Evolutionary conservation across 2,329 filamentous ascomycete genomes (phyloP).

Genomic region (Trichoderma citrinoviride): DNA sequence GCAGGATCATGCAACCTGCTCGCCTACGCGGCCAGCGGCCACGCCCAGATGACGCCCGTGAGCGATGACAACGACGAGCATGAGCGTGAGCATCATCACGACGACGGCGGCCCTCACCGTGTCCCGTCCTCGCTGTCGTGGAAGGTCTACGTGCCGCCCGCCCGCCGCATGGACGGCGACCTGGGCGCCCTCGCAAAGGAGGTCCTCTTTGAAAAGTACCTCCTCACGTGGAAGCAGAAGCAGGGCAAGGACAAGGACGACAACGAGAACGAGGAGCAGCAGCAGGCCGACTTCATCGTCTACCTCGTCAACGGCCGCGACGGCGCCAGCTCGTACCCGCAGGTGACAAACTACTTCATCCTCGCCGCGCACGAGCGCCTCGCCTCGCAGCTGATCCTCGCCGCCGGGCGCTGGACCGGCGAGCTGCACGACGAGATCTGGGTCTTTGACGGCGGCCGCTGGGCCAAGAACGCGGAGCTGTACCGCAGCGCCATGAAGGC

Average conservation of each 20-base stretch:
- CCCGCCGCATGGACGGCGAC: conserved; percentile 41
- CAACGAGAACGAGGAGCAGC: too few relatives aligned
- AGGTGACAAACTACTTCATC: conserved; percentile 39
- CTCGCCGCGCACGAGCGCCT: conserved; percentile 34
- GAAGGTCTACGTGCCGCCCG: conserved; percentile 41
- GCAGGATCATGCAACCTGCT: conserved; percentile 39
- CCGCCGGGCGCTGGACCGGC: conserved; percentile 52
- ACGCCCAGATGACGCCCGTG: conserved; percentile 36
- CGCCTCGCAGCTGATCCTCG: conserved; percentile 52
- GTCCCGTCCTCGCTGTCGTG: conserved; percentile 38
- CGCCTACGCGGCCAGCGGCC: conserved; percentile 41
- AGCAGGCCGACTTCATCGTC: conserved; percentile 47
- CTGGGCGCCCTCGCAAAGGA: conserved; percentile 35
- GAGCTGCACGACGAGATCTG: conserved; percentile 63
- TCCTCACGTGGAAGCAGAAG: conserved; percentile 46
- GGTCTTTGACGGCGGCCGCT: conserved; percentile 61
- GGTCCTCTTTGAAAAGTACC: conserved; percentile 38
- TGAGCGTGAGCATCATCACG: conserved; percentile 30
- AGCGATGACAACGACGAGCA: conserved; percentile 28
- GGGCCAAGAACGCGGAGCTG: conserved; percentile 61
- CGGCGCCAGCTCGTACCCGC: conserved; percentile 34
- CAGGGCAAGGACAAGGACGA: too few relatives aligned
- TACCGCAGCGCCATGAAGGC: conserved; percentile 55
- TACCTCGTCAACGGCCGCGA: conserved; percentile 45
- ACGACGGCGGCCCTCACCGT: not conserved